phyloP scores from a whole-genome alignment of 2,329 filamentous ascomycete species.

The Zymoseptoria ardabiliae region DNA sequence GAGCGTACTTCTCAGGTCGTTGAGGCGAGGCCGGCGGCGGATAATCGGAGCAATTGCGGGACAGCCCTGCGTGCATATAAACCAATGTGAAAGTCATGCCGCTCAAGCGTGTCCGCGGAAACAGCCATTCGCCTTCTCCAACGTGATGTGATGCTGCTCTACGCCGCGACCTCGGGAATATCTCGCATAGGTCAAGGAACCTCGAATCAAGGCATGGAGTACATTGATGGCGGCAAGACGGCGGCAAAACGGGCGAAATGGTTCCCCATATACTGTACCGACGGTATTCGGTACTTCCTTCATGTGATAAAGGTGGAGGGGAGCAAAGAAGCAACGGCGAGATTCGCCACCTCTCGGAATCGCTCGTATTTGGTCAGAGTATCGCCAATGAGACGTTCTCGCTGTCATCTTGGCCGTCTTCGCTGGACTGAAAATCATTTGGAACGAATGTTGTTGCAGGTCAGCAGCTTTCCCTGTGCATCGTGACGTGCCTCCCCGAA shows the following conservation, averaged over 20 bases:
- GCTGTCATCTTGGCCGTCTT: neutral
- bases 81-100: neutral
- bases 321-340: too few relatives aligned
- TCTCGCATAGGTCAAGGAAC: neutral
- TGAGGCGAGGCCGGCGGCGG: neutral
- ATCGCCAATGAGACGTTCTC: too few relatives aligned
- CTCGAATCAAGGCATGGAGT: neutral
- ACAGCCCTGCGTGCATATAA: neutral
- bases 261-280: too few relatives aligned
- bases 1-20: neutral
- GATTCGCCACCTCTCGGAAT: too few relatives aligned
- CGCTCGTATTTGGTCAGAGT: too few relatives aligned
- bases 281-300: too few relatives aligned
- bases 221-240: too few relatives aligned
- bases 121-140: neutral
- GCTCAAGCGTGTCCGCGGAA: neutral
- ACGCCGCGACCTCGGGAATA: neutral
- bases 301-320: too few relatives aligned
- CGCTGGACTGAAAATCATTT: neutral
- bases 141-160: neutral
- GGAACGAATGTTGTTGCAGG: neutral
- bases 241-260: too few relatives aligned
- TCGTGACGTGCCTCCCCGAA: neutral
- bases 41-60: neutral
- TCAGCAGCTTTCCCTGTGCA: neutral